Conservation (phyloP, 805 yeast species). For the Monosporozyma servazzii region DNA sequence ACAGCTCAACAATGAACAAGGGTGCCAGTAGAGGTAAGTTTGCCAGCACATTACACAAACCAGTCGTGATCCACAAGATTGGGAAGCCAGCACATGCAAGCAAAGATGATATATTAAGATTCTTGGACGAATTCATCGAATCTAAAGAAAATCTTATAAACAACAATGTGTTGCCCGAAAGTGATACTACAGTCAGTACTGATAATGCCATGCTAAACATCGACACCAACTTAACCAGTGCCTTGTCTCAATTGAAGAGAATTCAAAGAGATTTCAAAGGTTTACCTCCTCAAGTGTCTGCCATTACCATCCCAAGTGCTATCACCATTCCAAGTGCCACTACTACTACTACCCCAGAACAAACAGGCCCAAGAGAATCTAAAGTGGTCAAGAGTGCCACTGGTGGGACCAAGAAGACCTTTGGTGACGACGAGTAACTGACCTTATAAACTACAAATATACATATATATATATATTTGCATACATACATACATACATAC, state of each 20-base stretch:
- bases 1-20: conserved; percentile 20
- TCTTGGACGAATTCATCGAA: conserved; percentile 21
- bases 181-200: neutral
- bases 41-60: conserved; percentile 20
- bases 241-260: conserved; percentile 54
- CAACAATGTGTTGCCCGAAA: conserved; percentile 1
- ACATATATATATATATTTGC: neutral
- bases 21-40: conserved; percentile 16
- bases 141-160: conserved; percentile 18
- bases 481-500: neutral
- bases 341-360: neutral
- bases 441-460: too few relatives aligned
- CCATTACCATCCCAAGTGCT: conserved; percentile 1
- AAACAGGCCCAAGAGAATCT: conserved; percentile 8
- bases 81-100: conserved; percentile 18
- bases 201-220: conserved; percentile 11
- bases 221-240: conserved; percentile 24
- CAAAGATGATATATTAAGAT: conserved; percentile 20
- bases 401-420: conserved; percentile 25
- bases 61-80: conserved; percentile 23
- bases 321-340: neutral
- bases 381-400: conserved; percentile 14
- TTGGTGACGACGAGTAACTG: conserved; percentile 11
- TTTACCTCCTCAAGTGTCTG: conserved; percentile 46
- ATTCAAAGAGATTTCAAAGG: conserved; percentile 74